Conservation (phyloP, 2,329 filamentous ascomycete species). For the Ophiostoma sp. region DNA sequence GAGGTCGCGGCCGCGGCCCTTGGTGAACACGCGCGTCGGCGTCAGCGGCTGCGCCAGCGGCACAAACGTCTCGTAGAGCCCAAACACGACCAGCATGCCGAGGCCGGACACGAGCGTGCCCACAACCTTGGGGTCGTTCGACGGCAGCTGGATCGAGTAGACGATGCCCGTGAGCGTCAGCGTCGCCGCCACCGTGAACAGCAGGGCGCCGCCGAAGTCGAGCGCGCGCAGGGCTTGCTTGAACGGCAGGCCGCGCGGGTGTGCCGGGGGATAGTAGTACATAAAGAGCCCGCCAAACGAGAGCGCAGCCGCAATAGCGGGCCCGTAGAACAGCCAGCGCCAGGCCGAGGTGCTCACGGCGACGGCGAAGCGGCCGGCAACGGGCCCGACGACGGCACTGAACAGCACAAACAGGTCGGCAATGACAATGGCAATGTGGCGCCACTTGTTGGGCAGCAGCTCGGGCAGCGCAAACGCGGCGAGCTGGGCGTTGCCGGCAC, state of each 20-base stretch:
- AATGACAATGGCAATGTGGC: constrained; percentile 41
- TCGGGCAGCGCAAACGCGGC: constrained; percentile 44
- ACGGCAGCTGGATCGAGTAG: constrained; percentile 35
- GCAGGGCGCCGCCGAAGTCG: constrained; percentile 37
- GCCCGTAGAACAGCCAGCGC: neutral
- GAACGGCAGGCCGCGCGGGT: constrained; percentile 35
- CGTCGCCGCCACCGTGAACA: constrained; percentile 35
- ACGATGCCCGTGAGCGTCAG: constrained; percentile 39
- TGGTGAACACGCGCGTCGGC: constrained; percentile 42
- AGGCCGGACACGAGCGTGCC: constrained; percentile 36
- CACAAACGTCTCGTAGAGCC: constrained; percentile 37
- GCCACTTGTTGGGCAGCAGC: constrained; percentile 45
- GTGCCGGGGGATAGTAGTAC: constrained; percentile 33
- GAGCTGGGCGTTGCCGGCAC: constrained; percentile 41
- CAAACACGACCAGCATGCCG: constrained; percentile 34
- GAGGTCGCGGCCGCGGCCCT: constrained; percentile 42
- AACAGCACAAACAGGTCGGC: constrained; percentile 41
- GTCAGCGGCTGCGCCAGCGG: constrained; percentile 38
- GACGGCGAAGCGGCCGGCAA: constrained; percentile 34
- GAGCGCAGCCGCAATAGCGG: neutral
- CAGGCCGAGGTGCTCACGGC: neutral
- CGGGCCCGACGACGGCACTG: constrained; percentile 42
- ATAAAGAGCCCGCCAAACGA: constrained; percentile 38
- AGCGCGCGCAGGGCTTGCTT: constrained; percentile 35
- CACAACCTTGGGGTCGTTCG: constrained; percentile 36